phyloP scores from a whole-genome alignment of 2,329 filamentous ascomycete species.

The Pseudogymnoascus sp. region DNA sequence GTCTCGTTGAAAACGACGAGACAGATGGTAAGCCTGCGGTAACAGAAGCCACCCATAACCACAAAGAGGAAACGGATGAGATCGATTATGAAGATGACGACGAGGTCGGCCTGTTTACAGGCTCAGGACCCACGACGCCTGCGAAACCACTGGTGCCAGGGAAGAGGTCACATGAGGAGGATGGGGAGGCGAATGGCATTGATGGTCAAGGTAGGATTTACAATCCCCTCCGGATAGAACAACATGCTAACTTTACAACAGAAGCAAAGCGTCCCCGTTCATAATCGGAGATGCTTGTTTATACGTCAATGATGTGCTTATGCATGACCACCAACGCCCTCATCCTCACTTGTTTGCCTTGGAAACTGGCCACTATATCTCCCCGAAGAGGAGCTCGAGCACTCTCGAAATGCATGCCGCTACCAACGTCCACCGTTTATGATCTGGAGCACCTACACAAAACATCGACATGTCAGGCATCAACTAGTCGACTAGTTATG shows the following conservation, averaged over 20 bases:
- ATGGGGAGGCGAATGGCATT: conserved; percentile 23
- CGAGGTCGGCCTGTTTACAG: conserved; percentile 21
- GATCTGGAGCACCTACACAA: neutral
- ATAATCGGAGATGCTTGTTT: conserved; percentile 14
- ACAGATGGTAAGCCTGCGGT: conserved; percentile 30
- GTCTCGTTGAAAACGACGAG: conserved; percentile 22
- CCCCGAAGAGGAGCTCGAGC: neutral
- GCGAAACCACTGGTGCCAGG: neutral
- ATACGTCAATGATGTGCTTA: conserved; percentile 4
- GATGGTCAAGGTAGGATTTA: conserved; percentile 19
- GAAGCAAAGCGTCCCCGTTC: conserved; percentile 27
- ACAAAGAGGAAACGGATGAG: conserved; percentile 26
- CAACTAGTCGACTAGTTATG: neutral
- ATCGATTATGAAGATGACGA: conserved; percentile 28
- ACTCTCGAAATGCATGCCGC: neutral
- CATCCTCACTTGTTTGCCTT: neutral
- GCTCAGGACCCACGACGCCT: conserved; percentile 11
- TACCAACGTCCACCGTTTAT: neutral
- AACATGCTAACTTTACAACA: conserved; percentile 17
- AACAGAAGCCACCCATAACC: conserved; percentile 26
- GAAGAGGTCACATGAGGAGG: conserved; percentile 11
- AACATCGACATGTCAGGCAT: neutral
- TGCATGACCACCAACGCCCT: neutral
- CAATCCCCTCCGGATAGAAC: neutral
- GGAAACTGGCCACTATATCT: neutral